These are phyloP conservation scores for Hippophae tibetana DNA, from an alignment of 306 rosid species.

Conservation along the genomic window DNA sequence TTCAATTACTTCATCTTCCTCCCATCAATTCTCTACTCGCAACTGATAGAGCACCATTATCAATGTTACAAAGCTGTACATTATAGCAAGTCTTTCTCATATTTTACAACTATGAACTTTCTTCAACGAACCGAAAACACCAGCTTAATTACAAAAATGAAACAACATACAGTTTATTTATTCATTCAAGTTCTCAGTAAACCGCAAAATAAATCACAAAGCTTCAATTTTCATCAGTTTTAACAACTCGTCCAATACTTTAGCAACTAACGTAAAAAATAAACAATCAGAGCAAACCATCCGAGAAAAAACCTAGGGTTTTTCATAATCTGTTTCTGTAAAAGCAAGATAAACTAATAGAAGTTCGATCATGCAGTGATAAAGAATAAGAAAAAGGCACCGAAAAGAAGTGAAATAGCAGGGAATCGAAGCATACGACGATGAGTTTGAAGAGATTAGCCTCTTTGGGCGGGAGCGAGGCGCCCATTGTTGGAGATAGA, in stretches of 20 bases:
- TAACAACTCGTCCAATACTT: background rate
- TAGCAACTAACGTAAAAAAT: background rate
- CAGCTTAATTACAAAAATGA: conserved; percentile 2
- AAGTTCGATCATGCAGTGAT: conserved; percentile 21
- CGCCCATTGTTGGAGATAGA: conserved; percentile 57
- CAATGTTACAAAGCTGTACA: too few relatives aligned
- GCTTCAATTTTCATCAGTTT: background rate
- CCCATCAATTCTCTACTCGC: too few relatives aligned
- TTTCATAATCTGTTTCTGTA: background rate
- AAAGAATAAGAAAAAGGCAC: conserved; percentile 4
- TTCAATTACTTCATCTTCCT: too few relatives aligned
- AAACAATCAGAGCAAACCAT: conserved; percentile 5
- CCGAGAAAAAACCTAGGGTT: conserved; percentile 13
- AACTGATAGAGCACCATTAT: background rate
- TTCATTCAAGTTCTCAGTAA: background rate
- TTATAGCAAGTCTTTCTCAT: background rate
- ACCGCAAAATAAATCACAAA: conserved; percentile 2
- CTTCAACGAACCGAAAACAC: background rate
- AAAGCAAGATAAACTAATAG: conserved; percentile 13
- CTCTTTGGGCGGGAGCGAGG: conserved; percentile 83
- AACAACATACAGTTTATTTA: conserved; percentile 1
- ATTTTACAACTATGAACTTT: background rate
- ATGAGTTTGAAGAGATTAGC: conserved; percentile 97
- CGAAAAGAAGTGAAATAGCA: background rate
- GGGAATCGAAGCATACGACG: conserved; percentile 64